These are phyloP conservation scores for Talaromyces borbonicus DNA, from an alignment of 495 filamentous ascomycete species.

Conservation along the genomic window DNA sequence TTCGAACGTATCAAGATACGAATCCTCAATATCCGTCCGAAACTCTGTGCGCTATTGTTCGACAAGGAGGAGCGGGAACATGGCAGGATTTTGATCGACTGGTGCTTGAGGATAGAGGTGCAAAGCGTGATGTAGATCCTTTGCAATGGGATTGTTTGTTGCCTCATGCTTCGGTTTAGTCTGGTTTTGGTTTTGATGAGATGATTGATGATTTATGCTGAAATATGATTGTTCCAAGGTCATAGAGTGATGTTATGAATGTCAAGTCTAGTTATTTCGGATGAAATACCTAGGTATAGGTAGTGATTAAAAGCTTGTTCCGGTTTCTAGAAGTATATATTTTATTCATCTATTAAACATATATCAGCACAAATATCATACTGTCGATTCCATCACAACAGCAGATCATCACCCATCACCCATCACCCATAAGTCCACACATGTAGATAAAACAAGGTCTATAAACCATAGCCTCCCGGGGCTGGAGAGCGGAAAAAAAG, in stretches of 20 bases:
- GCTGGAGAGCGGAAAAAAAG: too few relatives aligned
- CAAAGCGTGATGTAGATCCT: neutral
- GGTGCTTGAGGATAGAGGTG: neutral
- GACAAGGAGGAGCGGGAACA: neutral
- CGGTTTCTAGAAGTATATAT: neutral
- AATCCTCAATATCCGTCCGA: neutral
- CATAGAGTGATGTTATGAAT: too few relatives aligned
- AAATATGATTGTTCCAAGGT: too few relatives aligned
- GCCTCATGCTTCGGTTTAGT: neutral
- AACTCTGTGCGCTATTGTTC: neutral
- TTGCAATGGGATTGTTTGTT: neutral
- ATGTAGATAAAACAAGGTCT: neutral
- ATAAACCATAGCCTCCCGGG: too few relatives aligned
- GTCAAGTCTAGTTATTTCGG: too few relatives aligned
- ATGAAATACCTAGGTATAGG: neutral
- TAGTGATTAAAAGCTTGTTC: neutral
- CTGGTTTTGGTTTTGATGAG: too few relatives aligned
- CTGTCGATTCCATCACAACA: conserved; percentile 5
- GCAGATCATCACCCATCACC: neutral
- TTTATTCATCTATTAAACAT: neutral
- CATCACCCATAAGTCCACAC: neutral
- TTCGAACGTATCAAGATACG: neutral
- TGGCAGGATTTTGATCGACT: neutral
- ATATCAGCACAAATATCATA: neutral
- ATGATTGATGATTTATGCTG: too few relatives aligned